Evolutionary conservation across 2,329 filamentous ascomycete genomes (phyloP).

Genomic region (Thielaviopsis cerberus): DNA sequence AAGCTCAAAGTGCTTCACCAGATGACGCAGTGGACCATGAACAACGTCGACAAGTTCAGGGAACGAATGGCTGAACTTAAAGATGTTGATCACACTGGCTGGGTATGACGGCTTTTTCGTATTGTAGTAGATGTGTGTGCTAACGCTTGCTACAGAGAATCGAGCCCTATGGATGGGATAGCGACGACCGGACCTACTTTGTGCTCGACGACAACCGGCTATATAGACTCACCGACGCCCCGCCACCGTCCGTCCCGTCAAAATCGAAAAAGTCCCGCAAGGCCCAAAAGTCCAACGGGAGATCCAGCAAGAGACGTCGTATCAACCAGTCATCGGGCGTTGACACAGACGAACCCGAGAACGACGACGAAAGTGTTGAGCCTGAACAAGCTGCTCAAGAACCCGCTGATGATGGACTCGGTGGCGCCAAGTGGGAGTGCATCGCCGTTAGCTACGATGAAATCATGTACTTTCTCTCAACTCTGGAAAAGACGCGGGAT

Average conservation of each 20-base stretch:
- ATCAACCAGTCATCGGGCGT: conserved; percentile 3
- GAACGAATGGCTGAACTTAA: conserved; percentile 70
- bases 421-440: conserved; percentile 76
- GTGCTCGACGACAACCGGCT: conserved; percentile 86
- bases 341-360: conserved; percentile 19
- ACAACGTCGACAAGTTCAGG: conserved; percentile 69
- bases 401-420: conserved; percentile 42
- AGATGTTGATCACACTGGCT: conserved; percentile 62
- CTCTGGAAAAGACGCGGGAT: conserved; percentile 59
- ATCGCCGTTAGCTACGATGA: conserved; percentile 66
- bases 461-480: conserved; percentile 51
- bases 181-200: conserved; percentile 69
- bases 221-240: conserved; percentile 69
- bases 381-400: conserved; percentile 14
- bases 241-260: conserved; percentile 44
- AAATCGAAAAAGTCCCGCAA: conserved; percentile 43
- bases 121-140: neutral
- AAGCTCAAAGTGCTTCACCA: conserved; percentile 74
- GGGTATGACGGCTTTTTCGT: conserved; percentile 44
- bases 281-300: conserved; percentile 27
- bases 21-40: conserved; percentile 74
- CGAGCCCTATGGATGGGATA: conserved; percentile 75
- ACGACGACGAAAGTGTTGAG: conserved; percentile 17
- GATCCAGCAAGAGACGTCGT: conserved; percentile 52
- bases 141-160: conserved; percentile 34